Base-by-base conservation (phyloP, 2,329 filamentous ascomycete genomes). In the Verticillium klebahnii region DNA sequence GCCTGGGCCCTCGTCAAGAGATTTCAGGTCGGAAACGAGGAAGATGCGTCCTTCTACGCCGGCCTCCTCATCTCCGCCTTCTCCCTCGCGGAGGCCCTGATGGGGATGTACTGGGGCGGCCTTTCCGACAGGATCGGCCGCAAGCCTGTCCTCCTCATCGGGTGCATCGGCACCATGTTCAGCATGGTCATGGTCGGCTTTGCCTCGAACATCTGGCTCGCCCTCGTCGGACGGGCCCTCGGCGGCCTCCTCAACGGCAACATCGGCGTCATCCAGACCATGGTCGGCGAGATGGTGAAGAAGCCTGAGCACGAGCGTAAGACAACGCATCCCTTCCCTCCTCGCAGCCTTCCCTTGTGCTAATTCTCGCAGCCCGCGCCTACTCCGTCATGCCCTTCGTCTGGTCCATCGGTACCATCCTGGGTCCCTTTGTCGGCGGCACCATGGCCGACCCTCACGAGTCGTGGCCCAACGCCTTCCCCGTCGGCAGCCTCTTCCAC, bases 331-430 rank as follows among this genome's bases (percentile, higher is more conserved):
- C 25, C 29, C 55, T 52, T n/a, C 5, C 6, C 17, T 0, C 14
- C 4, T n/a, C 32, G 54, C 25, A 23, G 23, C 55, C 12, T 40
- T 65, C 12, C 17, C 45, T 40, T 55, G 32, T 59, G 62, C 69
- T 71, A 64, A 69, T 67, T 32, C 1, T 64, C 4, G 64, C 68
- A 92, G 90, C 92, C 62, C 87, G 89, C 64, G 93, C 93, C 32
- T 97, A 93, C 73, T 88, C 92, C 2, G 86, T 97, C 55, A 96
- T 97, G 92, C 93, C 93, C 0, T 97, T 97, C 71, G 90, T 97
- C 8, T 97, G 93, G 93, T 89, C 85, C 56, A 88, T 97, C 59
- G 93, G 93, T 29, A 96, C 92, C 11, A 96, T 97, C 66, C 82
- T 96, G 60, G 93, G 93, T 0, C 91, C 93, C 65, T 91, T 90